phyloP scores from a whole-genome alignment of 495 filamentous ascomycete species.

The Pyrenula aspistea region DNA sequence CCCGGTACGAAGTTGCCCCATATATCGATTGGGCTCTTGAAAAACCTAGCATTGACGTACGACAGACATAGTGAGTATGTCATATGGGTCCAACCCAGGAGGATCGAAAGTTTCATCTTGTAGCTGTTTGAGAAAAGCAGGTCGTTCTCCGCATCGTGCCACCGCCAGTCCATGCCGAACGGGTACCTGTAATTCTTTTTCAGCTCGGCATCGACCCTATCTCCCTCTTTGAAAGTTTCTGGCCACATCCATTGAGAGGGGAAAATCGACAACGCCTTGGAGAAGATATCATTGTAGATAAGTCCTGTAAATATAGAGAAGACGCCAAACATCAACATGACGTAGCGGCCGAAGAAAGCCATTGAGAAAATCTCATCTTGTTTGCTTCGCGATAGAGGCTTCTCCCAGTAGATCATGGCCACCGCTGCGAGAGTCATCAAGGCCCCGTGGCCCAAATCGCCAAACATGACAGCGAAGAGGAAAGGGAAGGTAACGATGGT shows the following conservation, averaged over 20 bases:
- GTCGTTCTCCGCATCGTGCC: constrained; percentile 91
- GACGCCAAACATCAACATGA: constrained; percentile 94
- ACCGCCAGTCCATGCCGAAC: constrained; percentile 92
- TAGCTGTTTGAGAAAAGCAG: constrained; percentile 91
- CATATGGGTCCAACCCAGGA: constrained; percentile 90
- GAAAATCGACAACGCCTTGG: constrained; percentile 78
- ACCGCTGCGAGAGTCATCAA: constrained; percentile 71
- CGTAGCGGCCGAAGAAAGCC: constrained; percentile 97
- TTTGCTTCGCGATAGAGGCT: constrained; percentile 69
- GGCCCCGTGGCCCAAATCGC: constrained; percentile 83
- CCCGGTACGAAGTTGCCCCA: constrained; percentile 95
- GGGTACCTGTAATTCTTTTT: constrained; percentile 73
- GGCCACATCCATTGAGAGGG: constrained; percentile 84
- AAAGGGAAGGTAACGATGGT: constrained; percentile 97
- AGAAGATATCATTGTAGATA: constrained; percentile 98
- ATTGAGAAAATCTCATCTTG: constrained; percentile 91
- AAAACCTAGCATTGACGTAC: constrained; percentile 85
- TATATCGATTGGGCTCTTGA: constrained; percentile 87
- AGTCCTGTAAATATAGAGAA: constrained; percentile 96
- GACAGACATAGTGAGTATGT: constrained; percentile 92
- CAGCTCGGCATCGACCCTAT: constrained; percentile 50
- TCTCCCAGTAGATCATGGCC: constrained; percentile 94
- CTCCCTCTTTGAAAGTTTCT: constrained; percentile 44
- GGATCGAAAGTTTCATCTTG: constrained; percentile 99
- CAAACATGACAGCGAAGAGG: constrained; percentile 98